A percentile compares a stretch with the other conserved stretches of the same genome.
These are phyloP conservation scores for Linnemannia schmuckeri DNA, from an alignment of 192 early-diverging fungal species.

Conservation along the genomic window DNA sequence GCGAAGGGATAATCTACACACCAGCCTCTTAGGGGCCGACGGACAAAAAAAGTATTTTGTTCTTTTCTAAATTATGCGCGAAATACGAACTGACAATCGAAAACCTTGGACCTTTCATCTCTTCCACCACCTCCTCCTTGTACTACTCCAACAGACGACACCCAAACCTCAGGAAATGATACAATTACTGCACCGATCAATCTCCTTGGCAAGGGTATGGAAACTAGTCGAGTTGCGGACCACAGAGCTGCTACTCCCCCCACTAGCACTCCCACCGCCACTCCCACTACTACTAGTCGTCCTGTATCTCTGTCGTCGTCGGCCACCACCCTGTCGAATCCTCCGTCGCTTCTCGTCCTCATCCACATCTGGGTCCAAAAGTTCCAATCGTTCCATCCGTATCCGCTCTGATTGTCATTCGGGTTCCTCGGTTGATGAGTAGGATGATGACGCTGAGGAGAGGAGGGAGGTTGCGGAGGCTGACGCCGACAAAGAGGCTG, in stretches of 20 bases:
- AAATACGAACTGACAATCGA: no score
- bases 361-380: conserved; percentile 13
- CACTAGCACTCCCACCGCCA: background rate
- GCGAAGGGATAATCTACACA: no score
- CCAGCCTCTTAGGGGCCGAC: no score
- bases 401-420: conserved; percentile 56
- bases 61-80: no score
- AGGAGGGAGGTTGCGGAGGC: background rate
- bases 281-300: background rate
- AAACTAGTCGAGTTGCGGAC: background rate
- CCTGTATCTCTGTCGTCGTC: background rate
- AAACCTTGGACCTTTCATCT: background rate
- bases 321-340: background rate
- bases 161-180: background rate
- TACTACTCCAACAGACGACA: background rate
- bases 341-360: background rate
- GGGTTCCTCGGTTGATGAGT: background rate
- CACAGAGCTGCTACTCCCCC: background rate
- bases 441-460: conserved; percentile 6
- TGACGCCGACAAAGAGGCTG: background rate
- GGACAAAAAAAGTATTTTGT: no score
- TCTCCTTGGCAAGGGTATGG: background rate
- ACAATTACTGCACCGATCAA: conserved; percentile 19
- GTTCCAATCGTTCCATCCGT: conserved; percentile 25
- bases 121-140: background rate